Conservation (phyloP, 2,329 filamentous ascomycete genomes). For the Sporothrix brunneoviolacea region DNA sequence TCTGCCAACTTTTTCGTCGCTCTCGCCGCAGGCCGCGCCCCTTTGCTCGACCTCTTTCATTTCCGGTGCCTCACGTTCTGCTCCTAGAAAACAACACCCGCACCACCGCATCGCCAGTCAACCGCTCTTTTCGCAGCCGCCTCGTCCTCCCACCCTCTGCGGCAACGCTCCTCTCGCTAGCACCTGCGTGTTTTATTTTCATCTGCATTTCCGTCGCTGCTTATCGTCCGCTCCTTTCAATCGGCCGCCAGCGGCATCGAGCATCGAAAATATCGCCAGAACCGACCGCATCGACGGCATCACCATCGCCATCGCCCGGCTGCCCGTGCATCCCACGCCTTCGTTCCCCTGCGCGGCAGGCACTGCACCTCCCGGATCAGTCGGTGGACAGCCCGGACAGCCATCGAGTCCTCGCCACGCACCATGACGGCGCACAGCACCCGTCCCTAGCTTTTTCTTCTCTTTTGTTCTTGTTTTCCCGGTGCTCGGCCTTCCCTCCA, state of each 20-base stretch:
- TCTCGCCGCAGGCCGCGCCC: not conserved
- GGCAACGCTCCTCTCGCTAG: not conserved
- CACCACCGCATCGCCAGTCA: not conserved
- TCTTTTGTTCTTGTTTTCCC: conserved; percentile 1
- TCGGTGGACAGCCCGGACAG: not conserved
- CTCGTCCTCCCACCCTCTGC: too few relatives aligned
- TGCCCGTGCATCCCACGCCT: too few relatives aligned
- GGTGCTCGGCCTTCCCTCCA: not conserved
- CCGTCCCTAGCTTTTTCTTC: not conserved
- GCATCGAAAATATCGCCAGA: not conserved
- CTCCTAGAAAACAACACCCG: conserved; percentile 1
- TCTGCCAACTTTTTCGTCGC: conserved; percentile 15
- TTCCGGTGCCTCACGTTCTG: not conserved
- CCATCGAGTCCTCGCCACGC: not conserved
- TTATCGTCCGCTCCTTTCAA: not conserved
- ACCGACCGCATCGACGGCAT: not conserved
- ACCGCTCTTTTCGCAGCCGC: not conserved
- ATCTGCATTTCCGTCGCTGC: not conserved
- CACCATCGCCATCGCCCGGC: not conserved
- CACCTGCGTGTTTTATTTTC: not conserved
- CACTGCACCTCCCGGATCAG: not conserved
- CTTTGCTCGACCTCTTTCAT: not conserved
- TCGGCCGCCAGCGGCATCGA: too few relatives aligned
- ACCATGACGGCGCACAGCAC: conserved; percentile 4
- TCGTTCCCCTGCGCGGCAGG: too few relatives aligned